phyloP scores from a whole-genome alignment of 371 early-diverging fungal genomes.

The Antonospora locustae region DNA sequence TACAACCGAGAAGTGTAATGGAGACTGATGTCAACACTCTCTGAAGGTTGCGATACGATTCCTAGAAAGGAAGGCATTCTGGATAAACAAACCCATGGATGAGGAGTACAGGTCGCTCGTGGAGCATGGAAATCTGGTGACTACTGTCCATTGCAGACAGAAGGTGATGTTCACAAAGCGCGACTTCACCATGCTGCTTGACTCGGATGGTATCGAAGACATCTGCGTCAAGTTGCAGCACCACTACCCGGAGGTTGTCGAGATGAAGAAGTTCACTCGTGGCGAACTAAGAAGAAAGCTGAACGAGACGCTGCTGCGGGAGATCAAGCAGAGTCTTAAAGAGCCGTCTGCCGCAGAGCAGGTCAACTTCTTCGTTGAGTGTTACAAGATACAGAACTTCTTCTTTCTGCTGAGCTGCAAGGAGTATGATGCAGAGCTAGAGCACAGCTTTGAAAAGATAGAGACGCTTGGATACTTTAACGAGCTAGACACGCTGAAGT shows the following conservation, averaged over 20 bases:
- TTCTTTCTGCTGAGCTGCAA: constrained; percentile 35
- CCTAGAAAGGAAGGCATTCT: too few relatives aligned
- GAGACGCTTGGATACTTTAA: constrained; percentile 47
- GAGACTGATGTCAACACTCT: too few relatives aligned
- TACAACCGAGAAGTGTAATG: too few relatives aligned
- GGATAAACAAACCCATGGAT: too few relatives aligned
- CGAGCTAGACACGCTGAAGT: constrained; percentile 44
- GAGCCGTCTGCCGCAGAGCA: constrained; percentile 2
- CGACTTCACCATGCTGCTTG: constrained; percentile 40
- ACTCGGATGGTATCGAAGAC: constrained; percentile 43
- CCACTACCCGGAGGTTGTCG: constrained; percentile 23
- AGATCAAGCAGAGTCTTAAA: constrained; percentile 18
- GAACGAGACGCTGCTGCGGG: constrained; percentile 21
- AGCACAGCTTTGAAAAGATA: constrained; percentile 17
- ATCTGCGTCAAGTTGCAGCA: constrained; percentile 41
- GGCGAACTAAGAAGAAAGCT: constrained; percentile 24
- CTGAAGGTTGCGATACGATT: too few relatives aligned
- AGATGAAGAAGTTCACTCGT: constrained; percentile 17
- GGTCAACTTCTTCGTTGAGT: constrained; percentile 43
- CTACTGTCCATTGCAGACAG: constrained; percentile 46
- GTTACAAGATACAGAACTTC: constrained; percentile 47
- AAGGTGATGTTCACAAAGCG: constrained; percentile 29
- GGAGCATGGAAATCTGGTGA: too few relatives aligned
- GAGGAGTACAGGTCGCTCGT: too few relatives aligned
- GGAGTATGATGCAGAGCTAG: constrained; percentile 26